phyloP scores from a whole-genome alignment of 306 rosid genomes.

The Cercis canadensis region DNA sequence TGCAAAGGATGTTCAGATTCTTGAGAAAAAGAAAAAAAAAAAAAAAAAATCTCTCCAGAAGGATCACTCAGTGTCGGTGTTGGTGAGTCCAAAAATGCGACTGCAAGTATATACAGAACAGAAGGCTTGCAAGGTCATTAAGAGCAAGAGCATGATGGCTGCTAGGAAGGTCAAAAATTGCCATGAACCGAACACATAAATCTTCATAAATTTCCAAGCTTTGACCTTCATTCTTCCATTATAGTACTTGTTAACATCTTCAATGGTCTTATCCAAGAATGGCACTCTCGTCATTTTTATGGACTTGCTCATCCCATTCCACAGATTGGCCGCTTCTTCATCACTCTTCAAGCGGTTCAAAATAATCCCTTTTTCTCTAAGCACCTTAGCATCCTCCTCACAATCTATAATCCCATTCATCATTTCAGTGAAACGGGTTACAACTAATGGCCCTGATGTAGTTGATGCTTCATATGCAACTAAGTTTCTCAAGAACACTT shows the following conservation, averaged over 20 bases:
- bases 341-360: conserved; percentile 73
- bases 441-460: conserved; percentile 63
- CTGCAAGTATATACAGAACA: conserved; percentile 45
- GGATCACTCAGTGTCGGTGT: neutral
- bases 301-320: conserved; percentile 83
- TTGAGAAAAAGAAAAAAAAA: too few relatives aligned
- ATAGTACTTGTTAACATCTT: conserved; percentile 74
- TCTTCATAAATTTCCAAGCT: conserved; percentile 48
- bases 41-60: too few relatives aligned
- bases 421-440: conserved; percentile 70
- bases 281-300: conserved; percentile 66
- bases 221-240: conserved; percentile 66
- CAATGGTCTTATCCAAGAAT: conserved; percentile 70
- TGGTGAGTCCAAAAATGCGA: conserved; percentile 40
- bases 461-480: conserved; percentile 81
- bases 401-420: conserved; percentile 83
- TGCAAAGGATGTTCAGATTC: too few relatives aligned
- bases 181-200: conserved; percentile 69
- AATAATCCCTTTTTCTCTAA: conserved; percentile 61
- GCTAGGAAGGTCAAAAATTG: conserved; percentile 62
- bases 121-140: conserved; percentile 55
- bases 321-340: conserved; percentile 60
- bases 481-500: conserved; percentile 66
- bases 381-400: conserved; percentile 62
- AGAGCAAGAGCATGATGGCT: conserved; percentile 54